Percentiles rank a stretch among this genome's conserved stretches.
These are phyloP conservation scores for Pseudofabraea citricarpa DNA, from an alignment of 2,329 filamentous ascomycete genomes.

Conservation along the genomic window DNA sequence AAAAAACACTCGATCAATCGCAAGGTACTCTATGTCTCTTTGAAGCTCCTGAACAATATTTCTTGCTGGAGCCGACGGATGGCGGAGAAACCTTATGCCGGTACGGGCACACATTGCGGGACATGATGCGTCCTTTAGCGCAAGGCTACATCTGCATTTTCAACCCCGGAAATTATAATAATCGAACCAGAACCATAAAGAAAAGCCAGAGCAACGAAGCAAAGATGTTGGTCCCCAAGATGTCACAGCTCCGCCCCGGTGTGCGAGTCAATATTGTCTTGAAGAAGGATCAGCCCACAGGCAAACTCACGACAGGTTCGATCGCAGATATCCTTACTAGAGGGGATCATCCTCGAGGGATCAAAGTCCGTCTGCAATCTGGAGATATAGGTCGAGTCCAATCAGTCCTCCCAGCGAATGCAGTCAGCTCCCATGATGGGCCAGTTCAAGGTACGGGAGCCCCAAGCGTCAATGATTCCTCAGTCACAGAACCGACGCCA, in stretches of 20 bases:
- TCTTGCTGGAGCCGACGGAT: no score
- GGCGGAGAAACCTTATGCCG: no score
- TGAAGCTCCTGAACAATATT: no score
- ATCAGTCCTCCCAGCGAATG: slow-evolving; percentile 9
- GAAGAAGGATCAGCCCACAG: slow-evolving; percentile 26
- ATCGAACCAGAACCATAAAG: no score
- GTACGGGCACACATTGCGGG: no score
- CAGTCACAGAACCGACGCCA: background rate
- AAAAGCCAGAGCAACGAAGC: background rate
- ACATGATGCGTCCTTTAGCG: no score
- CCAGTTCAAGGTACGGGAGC: background rate
- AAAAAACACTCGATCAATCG: no score
- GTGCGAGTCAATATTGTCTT: slow-evolving; percentile 25
- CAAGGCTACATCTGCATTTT: no score
- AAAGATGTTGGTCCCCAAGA: slow-evolving; percentile 16
- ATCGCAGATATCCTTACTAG: slow-evolving; percentile 23
- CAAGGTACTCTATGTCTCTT: no score
- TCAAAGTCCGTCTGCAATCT: slow-evolving; percentile 26
- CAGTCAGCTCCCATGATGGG: no score
- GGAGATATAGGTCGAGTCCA: slow-evolving; percentile 26
- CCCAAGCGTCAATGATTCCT: background rate
- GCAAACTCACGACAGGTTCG: slow-evolving; percentile 22
- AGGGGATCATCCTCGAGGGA: slow-evolving; percentile 26
- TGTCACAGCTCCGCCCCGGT: slow-evolving; percentile 17
- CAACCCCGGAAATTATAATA: no score